phyloP scores from a whole-genome alignment of 2,329 filamentous ascomycete species.

The Colletotrichum endophyticum region DNA sequence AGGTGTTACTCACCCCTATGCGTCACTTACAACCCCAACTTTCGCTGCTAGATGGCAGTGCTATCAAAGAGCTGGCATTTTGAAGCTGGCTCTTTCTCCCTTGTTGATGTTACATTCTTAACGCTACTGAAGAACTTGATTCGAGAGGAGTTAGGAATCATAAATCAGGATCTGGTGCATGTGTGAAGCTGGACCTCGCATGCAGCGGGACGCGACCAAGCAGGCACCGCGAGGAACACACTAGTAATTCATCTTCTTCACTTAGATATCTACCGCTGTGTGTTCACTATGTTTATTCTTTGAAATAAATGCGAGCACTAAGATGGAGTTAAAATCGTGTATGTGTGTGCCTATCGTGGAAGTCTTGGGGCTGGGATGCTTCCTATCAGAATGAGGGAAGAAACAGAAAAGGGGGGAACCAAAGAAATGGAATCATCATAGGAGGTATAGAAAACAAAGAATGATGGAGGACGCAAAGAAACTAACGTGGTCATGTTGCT shows the following conservation, averaged over 20 bases:
- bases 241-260: not conserved
- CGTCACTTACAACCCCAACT: not conserved
- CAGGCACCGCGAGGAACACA: not conserved
- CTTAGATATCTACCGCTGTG: not conserved
- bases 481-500: not conserved
- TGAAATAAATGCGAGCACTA: rapidly evolving
- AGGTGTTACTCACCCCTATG: not conserved
- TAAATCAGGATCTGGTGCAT: too few relatives aligned
- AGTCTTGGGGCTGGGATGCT: not conserved
- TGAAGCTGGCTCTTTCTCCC: not conserved
- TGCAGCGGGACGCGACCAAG: not conserved
- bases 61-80: not conserved
- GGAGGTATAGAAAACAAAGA: not conserved
- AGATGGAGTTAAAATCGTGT: not conserved
- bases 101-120: not conserved
- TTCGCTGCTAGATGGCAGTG: not conserved
- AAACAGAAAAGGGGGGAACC: not conserved
- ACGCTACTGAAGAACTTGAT: too few relatives aligned
- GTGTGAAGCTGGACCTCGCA: too few relatives aligned
- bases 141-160: too few relatives aligned
- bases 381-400: not conserved
- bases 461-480: not conserved
- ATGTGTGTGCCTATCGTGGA: not conserved
- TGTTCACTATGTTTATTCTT: too few relatives aligned
- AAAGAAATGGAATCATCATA: rapidly evolving